These are phyloP conservation scores for Rhodofomes roseus DNA, from an alignment of 1,284 basidiomycete genomes.

Conservation along the genomic window DNA sequence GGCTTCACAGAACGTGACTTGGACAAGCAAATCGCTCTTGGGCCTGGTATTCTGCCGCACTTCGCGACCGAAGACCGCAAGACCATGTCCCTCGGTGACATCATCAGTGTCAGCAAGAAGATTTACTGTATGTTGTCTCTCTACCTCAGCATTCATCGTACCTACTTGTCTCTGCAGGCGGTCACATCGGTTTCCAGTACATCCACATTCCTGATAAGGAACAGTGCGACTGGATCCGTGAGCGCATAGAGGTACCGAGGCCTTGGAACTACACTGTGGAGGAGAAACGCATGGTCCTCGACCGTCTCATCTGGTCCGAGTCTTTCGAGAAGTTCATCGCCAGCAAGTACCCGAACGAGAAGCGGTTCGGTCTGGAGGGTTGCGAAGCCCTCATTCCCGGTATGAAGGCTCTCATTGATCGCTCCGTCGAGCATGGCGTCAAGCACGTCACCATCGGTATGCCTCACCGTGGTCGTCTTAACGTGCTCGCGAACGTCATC, in stretches of 20 bases:
- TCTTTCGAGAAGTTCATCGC: slow-evolving; percentile 99
- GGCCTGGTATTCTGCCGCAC: slow-evolving; percentile 94
- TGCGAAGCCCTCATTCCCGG: slow-evolving; percentile 98
- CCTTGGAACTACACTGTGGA: slow-evolving; percentile 99
- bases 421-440: slow-evolving; percentile 94
- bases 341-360: slow-evolving; percentile 99
- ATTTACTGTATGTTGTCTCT: slow-evolving; percentile 75
- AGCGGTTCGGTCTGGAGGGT: slow-evolving; percentile 98
- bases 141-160: neutral
- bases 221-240: slow-evolving; percentile 99
- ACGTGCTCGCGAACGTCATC: slow-evolving; percentile 98
- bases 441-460: slow-evolving; percentile 98
- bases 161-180: slow-evolving; percentile 47
- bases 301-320: slow-evolving; percentile 99
- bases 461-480: slow-evolving; percentile 98
- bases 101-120: slow-evolving; percentile 88
- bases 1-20: slow-evolving; percentile 94
- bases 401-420: slow-evolving; percentile 99
- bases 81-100: slow-evolving; percentile 88
- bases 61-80: slow-evolving; percentile 84
- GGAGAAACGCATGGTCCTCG: slow-evolving; percentile 98
- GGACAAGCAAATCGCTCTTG: slow-evolving; percentile 91
- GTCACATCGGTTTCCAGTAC: slow-evolving; percentile 95
- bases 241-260: slow-evolving; percentile 92
- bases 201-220: slow-evolving; percentile 98